A percentile compares a stretch with the other conserved stretches of the same genome.
Conservation (phyloP, 768 basidiomycete species). For the Cyclocybe aegerita region DNA sequence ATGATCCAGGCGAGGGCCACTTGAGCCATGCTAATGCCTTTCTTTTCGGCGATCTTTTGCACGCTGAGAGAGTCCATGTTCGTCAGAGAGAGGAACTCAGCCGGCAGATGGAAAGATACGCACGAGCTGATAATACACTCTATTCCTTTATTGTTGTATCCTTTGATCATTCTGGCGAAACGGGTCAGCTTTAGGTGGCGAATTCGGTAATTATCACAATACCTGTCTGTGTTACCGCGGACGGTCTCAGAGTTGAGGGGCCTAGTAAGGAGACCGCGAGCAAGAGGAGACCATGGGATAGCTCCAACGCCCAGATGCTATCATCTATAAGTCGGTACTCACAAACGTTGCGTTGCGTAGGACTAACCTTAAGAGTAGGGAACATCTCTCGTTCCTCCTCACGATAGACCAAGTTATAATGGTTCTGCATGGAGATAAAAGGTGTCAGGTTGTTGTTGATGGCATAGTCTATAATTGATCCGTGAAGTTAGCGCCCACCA, state of each 20-base stretch:
- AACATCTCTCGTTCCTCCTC: conserved; percentile 70
- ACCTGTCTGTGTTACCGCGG: conserved; percentile 38
- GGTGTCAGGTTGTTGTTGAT: conserved; percentile 55
- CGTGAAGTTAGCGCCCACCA: not conserved
- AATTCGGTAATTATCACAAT: not conserved
- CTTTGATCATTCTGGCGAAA: conserved; percentile 17
- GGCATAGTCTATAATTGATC: conserved; percentile 47
- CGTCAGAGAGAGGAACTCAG: not conserved
- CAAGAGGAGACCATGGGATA: conserved; percentile 63
- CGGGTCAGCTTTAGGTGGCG: not conserved
- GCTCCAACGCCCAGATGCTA: conserved; percentile 53
- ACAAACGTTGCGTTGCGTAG: not conserved
- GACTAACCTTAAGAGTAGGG: conserved; percentile 49
- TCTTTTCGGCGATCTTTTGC: conserved; percentile 53
- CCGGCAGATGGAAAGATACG: not conserved
- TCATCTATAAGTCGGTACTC: not conserved
- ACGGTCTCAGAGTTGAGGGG: conserved; percentile 36
- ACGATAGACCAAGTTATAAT: conserved; percentile 58
- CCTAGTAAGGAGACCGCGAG: conserved; percentile 47
- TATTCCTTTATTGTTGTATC: conserved; percentile 24
- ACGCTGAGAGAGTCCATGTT: conserved; percentile 31
- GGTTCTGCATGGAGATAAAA: conserved; percentile 74
- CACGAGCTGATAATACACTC: conserved; percentile 40
- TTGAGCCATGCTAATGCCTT: conserved; percentile 55
- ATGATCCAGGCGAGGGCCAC: conserved; percentile 54